phyloP scores from a whole-genome alignment of 2,329 filamentous ascomycete species.

The Arthroderma sp. region DNA sequence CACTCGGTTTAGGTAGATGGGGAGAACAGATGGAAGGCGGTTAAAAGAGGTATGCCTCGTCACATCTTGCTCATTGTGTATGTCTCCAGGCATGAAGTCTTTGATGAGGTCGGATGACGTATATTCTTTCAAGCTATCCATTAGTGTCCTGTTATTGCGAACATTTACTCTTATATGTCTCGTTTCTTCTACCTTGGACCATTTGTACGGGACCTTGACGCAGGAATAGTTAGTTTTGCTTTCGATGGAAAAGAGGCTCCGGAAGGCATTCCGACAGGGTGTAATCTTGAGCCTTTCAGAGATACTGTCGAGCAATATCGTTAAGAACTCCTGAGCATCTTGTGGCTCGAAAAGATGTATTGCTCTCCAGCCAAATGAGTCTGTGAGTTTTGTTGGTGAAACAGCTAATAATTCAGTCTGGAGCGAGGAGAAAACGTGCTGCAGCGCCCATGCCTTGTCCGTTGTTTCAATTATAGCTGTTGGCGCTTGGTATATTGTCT shows the following conservation, averaged over 20 bases:
- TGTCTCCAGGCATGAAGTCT: conserved; percentile 86
- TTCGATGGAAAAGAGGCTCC: conserved; percentile 88
- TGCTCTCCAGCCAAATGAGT: conserved; percentile 96
- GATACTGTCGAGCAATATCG: conserved; percentile 92
- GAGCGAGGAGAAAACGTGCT: conserved; percentile 85
- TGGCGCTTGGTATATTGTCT: conserved; percentile 95
- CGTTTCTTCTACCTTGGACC: conserved; percentile 87
- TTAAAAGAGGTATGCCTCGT: conserved; percentile 97
- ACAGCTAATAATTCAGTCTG: conserved; percentile 78
- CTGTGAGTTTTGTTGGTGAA: conserved; percentile 81
- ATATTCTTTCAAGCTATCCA: conserved; percentile 93
- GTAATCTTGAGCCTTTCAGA: conserved; percentile 98
- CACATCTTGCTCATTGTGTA: conserved; percentile 86
- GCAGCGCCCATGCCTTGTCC: conserved; percentile 87
- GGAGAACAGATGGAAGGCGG: conserved; percentile 15
- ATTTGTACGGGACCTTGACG: conserved; percentile 96
- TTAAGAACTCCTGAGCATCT: conserved; percentile 91
- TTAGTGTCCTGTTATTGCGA: conserved; percentile 78
- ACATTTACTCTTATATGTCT: conserved; percentile 99
- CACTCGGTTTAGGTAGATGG: conserved; percentile 53
- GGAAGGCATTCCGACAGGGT: conserved; percentile 72
- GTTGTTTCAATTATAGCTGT: conserved; percentile 64
- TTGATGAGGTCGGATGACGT: conserved; percentile 96
- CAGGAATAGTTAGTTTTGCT: conserved; percentile 98
- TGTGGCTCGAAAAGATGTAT: conserved; percentile 97